Base-by-base conservation (phyloP, 495 filamentous ascomycete species). In the Aspergillus baeticus region DNA sequence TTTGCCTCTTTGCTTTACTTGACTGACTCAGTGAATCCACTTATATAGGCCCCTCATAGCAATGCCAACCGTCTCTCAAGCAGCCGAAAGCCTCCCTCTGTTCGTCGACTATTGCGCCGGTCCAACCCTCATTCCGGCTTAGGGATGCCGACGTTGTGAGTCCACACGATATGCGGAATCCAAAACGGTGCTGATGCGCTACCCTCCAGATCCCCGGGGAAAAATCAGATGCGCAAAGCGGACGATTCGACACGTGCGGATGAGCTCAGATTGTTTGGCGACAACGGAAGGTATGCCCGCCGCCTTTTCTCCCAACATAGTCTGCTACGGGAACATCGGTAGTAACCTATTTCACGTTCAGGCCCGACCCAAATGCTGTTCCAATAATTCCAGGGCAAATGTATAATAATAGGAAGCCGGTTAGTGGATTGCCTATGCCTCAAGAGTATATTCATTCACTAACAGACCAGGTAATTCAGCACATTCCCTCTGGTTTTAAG, bases 111-210 rank as follows among this genome's bases (percentile, higher is more conserved):
- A 63, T 57, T 64, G 53, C 69, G 56, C 57, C 54, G 59, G 39
- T 55, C 62, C 33, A 46, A 53, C 58, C 59, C 68, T 44, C 58
- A 53, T 29, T 55, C 47, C 53, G 51, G 55, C 55, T 44, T 68
- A 67, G 69, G 64, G 44, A 64, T 66, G 56, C 51, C 53, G 59
- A 42, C 55, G 54, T 57, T 62, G 71, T 72, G 69, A 62, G 59
- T 64, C 59, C 58, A 43, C 35, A 22, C 55, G 55, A 31, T 33
- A 14, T 57, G 35, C 34, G 26, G 36, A 3, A 37, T 11, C 21
- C 21, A 5, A 14, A 21, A 22, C 14, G 11, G 35, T 35, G 38
- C 57, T 67, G 41, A 67, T 51, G 26, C 20, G 10, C 3, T 23
- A 36, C 36, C 10, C 1, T 14, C 1, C 42, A 62, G 63, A 34